Base-by-base conservation (phyloP, 352 stramenopile genomes). In the Phytopythium montanum region DNA sequence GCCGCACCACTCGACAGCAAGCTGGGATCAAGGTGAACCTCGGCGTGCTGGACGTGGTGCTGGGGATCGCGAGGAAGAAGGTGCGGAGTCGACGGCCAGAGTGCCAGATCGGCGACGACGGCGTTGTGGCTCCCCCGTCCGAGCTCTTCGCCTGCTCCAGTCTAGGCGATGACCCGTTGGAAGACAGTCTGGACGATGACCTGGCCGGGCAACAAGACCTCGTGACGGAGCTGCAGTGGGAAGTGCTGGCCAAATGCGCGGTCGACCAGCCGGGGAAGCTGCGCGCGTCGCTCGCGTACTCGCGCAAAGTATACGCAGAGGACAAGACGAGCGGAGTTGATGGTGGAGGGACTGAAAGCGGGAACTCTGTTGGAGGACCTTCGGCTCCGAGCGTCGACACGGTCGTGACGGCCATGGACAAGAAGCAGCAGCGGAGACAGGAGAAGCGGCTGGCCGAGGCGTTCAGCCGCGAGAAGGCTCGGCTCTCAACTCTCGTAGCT, bases 211-310 rank as follows among this genome's bases (percentile, higher is more conserved):
- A 69, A 16, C 70, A 83, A 23, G 77, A 88, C 2, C 58, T 89
- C 23, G 77, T 93, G 62, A 92, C 70, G 2, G 78, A 95, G 36
- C 60, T 95, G 4, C 72, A 95, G 61, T 90, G 81, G 82, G 81
- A 92, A 65, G 70, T 87, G 13, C 65, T 94, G 7, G 70, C 61
- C 5, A 72, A 73, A 14, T 87, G 76, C 54, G 61, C 60, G 5
- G 19, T 90, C 29, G 69, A 88, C 38, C 64, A 75, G 44, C 69
- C 69, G 2, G 76, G 79, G 5, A 64, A 54, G 26, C 61, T 92
- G 12, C 79, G 78, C 9, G 69, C 74, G 10, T 87, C 79, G 25
- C 60, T 87, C 21, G 31, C 61, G 31, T 92, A 87, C 66, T 73
- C 69, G 23, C 85, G 83, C 65, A 76, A 78, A 39, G 41, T 70